Base-by-base conservation (phyloP, 805 yeast species). In the Candida dendrica region DNA sequence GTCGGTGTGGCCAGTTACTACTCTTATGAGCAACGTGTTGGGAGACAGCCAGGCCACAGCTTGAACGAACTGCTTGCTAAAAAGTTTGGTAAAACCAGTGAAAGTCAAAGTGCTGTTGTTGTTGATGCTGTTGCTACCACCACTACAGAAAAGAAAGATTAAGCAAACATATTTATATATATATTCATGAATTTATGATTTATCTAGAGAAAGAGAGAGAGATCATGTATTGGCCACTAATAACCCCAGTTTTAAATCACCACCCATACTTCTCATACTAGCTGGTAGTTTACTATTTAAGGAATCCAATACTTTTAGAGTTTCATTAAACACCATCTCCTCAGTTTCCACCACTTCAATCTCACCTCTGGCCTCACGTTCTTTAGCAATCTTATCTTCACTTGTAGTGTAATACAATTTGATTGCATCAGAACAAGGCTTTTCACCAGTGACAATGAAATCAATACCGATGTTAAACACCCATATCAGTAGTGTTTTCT, bases 1-100 rank as follows among this genome's bases (percentile, higher is more conserved):
- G 70, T 83, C 2, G 95, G 95, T 1, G 69, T 73, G 0, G 61
- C 74, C 7, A 77, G 88, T 5, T 84, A 79, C 57, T 80, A 74
- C 48, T 62, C 79, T 8, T 79, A 80, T 49, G 95, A 84, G 55
- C 61, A 56, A 45, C 68, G 84, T 49, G 69, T 69, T 1, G 76
- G 74, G 3, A 68, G 85, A 49, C 69, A 70, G 29, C 71, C 69
- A 40, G 88, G 86, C 11, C 87, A 81, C 46, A 60, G 72, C 2
- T 60, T 84, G 52, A 70, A 73, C 47, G 84, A 79, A 46, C 62
- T 82, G 40, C 45, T 79, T 3, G 36, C 43, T 20, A 67, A 71
- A 52, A 66, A 61, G 46, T 53, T 52, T 30, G 30, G 33, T n/a
- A 19, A 27, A 3, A 27, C 16, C 8, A 22, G 8, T 10, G 20